A percentile compares a stretch with the other conserved stretches of the same genome.
Conservation (phyloP, 2,329 filamentous ascomycete species). For the Cryphonectria radicalis region DNA sequence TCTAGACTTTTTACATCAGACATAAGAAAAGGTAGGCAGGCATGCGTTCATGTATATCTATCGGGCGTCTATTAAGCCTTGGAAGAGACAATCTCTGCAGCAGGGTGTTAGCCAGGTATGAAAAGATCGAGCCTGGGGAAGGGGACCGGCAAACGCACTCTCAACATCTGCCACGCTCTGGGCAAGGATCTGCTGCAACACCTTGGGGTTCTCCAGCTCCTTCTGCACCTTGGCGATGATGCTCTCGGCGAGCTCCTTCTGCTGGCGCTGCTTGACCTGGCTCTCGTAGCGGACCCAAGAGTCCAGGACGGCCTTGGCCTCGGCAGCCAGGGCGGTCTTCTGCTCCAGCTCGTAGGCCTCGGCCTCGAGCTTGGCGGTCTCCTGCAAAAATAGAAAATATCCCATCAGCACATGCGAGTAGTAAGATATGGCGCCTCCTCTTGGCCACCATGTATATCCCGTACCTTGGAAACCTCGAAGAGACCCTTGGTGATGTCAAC, state of each 20-base stretch:
- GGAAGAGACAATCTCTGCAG: slow-evolving; percentile 63
- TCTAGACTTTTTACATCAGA: slow-evolving; percentile 57
- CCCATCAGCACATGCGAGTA: slow-evolving; percentile 28
- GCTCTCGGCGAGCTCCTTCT: slow-evolving; percentile 89
- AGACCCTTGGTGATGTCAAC: slow-evolving; percentile 96
- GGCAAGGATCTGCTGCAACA: slow-evolving; percentile 95
- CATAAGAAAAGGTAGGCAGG: slow-evolving; percentile 54
- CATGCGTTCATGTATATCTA: slow-evolving; percentile 30
- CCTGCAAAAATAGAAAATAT: slow-evolving; percentile 57
- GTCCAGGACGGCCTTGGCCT: slow-evolving; percentile 95
- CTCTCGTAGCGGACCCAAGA: slow-evolving; percentile 99
- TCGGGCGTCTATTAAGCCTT: slow-evolving; percentile 63
- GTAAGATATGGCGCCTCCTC: background rate
- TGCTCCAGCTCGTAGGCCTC: slow-evolving; percentile 98
- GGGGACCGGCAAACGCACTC: slow-evolving; percentile 61
- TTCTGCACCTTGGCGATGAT: slow-evolving; percentile 98
- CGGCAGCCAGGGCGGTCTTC: slow-evolving; percentile 84
- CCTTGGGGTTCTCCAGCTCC: slow-evolving; percentile 97
- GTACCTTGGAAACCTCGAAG: slow-evolving; percentile 97
- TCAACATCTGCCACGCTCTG: slow-evolving; percentile 96
- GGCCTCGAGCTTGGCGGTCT: slow-evolving; percentile 95
- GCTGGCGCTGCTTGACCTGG: slow-evolving; percentile 98
- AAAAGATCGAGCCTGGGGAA: background rate
- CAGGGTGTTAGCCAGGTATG: slow-evolving; percentile 39
- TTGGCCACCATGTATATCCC: slow-evolving; percentile 28